Evolutionary conservation across 2,329 filamentous ascomycete species (phyloP), one percentile per base, ranked within the genome.

Genomic region (Penicillium sp.): DNA sequence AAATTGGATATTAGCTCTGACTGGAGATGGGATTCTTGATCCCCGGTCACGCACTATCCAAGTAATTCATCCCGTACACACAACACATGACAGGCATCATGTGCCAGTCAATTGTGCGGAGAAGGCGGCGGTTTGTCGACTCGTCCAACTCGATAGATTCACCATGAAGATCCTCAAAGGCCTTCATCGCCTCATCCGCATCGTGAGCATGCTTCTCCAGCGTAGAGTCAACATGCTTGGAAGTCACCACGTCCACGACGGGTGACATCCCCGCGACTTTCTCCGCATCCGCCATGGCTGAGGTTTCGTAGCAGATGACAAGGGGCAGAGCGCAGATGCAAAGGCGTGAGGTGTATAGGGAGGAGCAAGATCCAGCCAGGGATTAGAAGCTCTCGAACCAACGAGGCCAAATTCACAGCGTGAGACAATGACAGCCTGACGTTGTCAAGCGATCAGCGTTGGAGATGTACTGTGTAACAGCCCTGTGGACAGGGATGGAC

Each of bases 71-170:
- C 1, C 77, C 77, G 54, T 83, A 82, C 4, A 82, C 71, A 28
- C 79, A 57, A 49, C 78, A 82, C 58, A 83, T 71, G 53, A 82
- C 66, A 0, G 79, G 80, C 75, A 83, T 79, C 53, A 82, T 65
- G 59, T 81, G 77, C 74, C 72, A 76, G 62, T 86, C 83, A 50
- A 85, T 84, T 45, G 73, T 78, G 13, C 73, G 67, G n/a, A 85
- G 59, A 12, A 86, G 60, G n/a, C 78, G 68, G 53, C 74, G 78
- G 55, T 80, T 82, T 25, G 78, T 80, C 40, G 73, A 74, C 53
- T 76, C 77, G 46, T 78, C 79, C 33, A 83, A 65, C 33, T 76
- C 70, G 24, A 82, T 67, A 0, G 75, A 60, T 55, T 80, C 71
- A 24, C 78, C 79, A 1, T 74, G 67, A 41, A 73, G 58, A 26